Evolutionary conservation across 352 stramenopile species (phyloP), one percentile per base, ranked within the genome.

Genomic region (Plasmopara muralis): DNA sequence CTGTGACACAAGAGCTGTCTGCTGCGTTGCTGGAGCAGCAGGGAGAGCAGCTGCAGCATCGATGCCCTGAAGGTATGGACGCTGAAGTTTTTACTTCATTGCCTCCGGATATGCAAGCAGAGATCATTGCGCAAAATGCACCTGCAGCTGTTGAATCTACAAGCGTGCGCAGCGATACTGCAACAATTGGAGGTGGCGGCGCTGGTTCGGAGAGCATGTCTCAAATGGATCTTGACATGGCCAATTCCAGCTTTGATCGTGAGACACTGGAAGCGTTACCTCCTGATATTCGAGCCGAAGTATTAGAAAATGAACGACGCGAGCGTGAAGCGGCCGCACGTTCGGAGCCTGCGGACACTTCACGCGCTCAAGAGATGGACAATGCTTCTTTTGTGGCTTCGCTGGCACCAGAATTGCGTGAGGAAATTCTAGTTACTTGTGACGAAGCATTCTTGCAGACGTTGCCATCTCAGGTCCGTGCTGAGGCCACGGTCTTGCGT

Each of bases 351-450:
- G 75, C 83, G 12, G 96, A 98, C 68, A 94, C 95, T 6, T 96
- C 93, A 13, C 90, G 94, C 41, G 96, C 95, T 16, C 85, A 98
- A 72, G 95, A 99, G 45, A 98, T 99, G 95, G 96, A 99, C 66
- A 98, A 98, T 70, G 95, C 94, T 29, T 98, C 91, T 9, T 98
- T 98, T 70, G 77, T 99, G 8, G 95, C 95, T 5, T 98, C 96
- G 3, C 57, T 99, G 7, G 81, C 91, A 5, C 93, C 95, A 14
- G 95, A 98, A 45, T 66, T 99, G 18, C 83, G 96, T 30, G 77
- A 97, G 64, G 96, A 99, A 59, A 97, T 99, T 43, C 74, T 99
- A 16, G 67, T 98, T 12, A 98, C 92, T 15, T 97, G 94, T 31
- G 95, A 98, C 41, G 89, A 98, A 44, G 72, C 85, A 3, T 98